These are phyloP conservation scores for Lasiodiplodia sp. DNA, from an alignment of 2,329 filamentous ascomycete genomes.

Conservation along the genomic window DNA sequence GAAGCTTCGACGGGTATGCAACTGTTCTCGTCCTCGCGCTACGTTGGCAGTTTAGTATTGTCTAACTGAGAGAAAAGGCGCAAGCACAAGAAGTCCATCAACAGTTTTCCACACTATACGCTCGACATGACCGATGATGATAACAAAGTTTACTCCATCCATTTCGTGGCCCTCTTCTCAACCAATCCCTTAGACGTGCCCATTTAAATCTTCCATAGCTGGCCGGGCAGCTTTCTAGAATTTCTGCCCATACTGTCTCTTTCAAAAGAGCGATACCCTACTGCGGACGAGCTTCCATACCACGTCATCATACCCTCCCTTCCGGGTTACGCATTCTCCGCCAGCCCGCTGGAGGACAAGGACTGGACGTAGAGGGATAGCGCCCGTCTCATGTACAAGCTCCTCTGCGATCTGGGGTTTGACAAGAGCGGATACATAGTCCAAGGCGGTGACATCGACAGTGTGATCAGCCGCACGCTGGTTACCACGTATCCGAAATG, in stretches of 20 bases:
- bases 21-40: too few relatives aligned
- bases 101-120: slow-evolving; percentile 61
- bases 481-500: too few relatives aligned
- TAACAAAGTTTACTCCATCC: slow-evolving; percentile 52
- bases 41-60: too few relatives aligned
- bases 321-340: slow-evolving; percentile 63
- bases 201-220: slow-evolving; percentile 63
- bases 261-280: slow-evolving; percentile 55
- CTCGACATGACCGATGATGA: slow-evolving; percentile 52
- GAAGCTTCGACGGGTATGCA: too few relatives aligned
- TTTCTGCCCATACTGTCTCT: slow-evolving; percentile 61
- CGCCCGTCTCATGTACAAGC: slow-evolving; percentile 55
- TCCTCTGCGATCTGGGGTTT: slow-evolving; percentile 66
- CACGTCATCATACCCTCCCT: slow-evolving; percentile 65
- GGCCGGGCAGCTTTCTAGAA: slow-evolving; percentile 64
- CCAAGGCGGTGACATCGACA: not conserved
- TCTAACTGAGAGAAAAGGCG: too few relatives aligned
- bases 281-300: slow-evolving; percentile 60
- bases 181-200: slow-evolving; percentile 60
- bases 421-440: slow-evolving; percentile 65
- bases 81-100: slow-evolving; percentile 41
- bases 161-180: slow-evolving; percentile 65
- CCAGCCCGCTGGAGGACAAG: slow-evolving; percentile 53
- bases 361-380: slow-evolving; percentile 53
- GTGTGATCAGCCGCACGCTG: too few relatives aligned